Base-by-base conservation (phyloP, 148 eudicot species). In the Camellia sinensis region DNA sequence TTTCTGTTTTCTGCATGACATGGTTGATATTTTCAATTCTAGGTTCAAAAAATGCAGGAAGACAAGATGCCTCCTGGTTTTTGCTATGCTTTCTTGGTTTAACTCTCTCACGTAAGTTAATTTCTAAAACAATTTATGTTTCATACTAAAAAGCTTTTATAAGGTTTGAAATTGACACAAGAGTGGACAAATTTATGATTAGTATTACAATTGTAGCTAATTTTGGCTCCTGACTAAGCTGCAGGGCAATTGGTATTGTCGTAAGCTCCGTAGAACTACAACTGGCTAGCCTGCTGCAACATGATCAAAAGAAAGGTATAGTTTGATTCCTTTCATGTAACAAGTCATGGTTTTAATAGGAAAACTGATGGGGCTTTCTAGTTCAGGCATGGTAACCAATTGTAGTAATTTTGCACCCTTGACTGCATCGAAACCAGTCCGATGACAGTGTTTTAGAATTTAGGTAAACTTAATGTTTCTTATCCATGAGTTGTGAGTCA, bases 191-290 rank as follows among this genome's bases (percentile, higher is more conserved):
- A 61, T 61, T 61, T 61, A 7, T 61, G 64, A 61, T 61, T 29
- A 29, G 37, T 29, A 29, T 29, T 4, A 61, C 59, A 54, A 54
- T 12, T 54, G 59, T 54, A 54, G 59, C 59, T 5, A 37, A 29
- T 66, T 66, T 37, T n/a, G 45, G 6, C 18, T 37, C 6, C 37
- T 29, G 17, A 68, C 52, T 45, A 7, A 6, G 17, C 73, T 44
- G 52, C 73, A 68, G 73, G 73, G 52, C 46, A 46, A 68, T 44
- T 17, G 73, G 73, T 52, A 68, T 29, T 0, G 37, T 68, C 50
- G 44, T 68, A 52, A 44, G 18, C 73, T 68, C 22, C 4, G 71
- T 41, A 68, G 71, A 44, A 68, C 70, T 40, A 41, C 70, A 66
- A 44, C 52, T 43, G 73, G n/a, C 46, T 17, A 61, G 9, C 21